Evolutionary conservation across 2,329 filamentous ascomycete species (phyloP), one percentile per base, ranked within the genome.

Genomic region (Trichoderma oligosporum): DNA sequence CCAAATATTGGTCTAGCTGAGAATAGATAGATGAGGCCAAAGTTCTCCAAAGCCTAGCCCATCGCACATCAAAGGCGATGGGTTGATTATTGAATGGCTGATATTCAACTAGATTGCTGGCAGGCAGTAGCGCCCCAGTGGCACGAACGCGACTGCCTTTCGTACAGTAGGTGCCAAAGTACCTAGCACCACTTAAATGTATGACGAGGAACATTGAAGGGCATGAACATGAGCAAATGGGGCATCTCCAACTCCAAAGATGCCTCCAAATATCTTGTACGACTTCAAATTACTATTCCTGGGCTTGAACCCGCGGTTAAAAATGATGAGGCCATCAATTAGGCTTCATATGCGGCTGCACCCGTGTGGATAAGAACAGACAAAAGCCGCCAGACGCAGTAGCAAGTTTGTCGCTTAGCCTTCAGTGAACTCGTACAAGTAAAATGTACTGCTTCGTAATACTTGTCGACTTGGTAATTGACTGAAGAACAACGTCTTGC

Each of bases 321-420:
- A 44, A 49, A 42, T 11, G 27, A 51, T 36, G 45, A 44, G 39
- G 49, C 33, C 9, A 33, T 47, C n/a, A n/a, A n/a, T 36, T 25
- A 48, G 35, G 36, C 45, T 24, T 53, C 49, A 27, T 25, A 31
- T 31, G 27, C 27, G 27, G 27, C 5, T 31, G n/a, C n/a, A n/a
- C n/a, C n/a, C n/a, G n/a, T 22, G 48, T 41, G 36, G 48, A 27
- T 33, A 44, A 6, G 18, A 48, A 55, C 49, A 61, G 52, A 18
- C 56, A 52, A 56, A 57, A 52, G 57, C 24, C 52, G 51, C 47
- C 44, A 49, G 51, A 46, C 41, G 49, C 29, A 52, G 53, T 5
- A 39, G 47, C 38, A 36, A 59, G 47, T 45, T 56, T 49, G 55
- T 42, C 52, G 33, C 54, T 53, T 55, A 61, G 45, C 38, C 16